A percentile compares a stretch with the other conserved stretches of the same genome.
Conservation (phyloP, 2,329 filamentous ascomycete species). For the Fusarium agapanthi region DNA sequence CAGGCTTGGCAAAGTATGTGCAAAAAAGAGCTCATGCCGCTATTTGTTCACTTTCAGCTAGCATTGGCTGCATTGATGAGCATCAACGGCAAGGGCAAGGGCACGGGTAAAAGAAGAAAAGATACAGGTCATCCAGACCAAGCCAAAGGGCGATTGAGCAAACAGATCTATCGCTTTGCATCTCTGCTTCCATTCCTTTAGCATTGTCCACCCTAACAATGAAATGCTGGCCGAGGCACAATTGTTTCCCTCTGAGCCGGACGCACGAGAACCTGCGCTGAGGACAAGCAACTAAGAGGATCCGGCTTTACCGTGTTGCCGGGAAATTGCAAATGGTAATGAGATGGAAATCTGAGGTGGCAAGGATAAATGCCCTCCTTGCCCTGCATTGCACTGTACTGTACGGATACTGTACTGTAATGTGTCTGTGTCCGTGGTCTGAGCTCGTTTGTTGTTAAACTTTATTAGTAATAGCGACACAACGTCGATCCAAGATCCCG, state of each 20-base stretch:
- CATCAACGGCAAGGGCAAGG: background rate
- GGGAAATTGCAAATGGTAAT: constrained; percentile 11
- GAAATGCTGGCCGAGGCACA: background rate
- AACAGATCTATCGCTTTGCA: background rate
- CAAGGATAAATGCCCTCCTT: background rate
- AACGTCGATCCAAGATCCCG: constrained; percentile 8
- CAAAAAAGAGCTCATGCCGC: background rate
- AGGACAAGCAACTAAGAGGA: background rate
- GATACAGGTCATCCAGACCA: background rate
- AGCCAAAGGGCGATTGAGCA: background rate
- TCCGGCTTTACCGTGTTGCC: constrained; percentile 7
- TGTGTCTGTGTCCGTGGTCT: background rate
- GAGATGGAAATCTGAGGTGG: background rate
- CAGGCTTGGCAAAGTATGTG: constrained; percentile 13
- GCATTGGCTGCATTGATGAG: background rate
- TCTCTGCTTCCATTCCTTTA: background rate
- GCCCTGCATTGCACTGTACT: background rate
- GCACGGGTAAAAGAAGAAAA: constrained; percentile 4
- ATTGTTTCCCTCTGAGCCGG: background rate
- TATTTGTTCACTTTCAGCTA: background rate
- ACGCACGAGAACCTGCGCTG: background rate
- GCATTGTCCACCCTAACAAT: background rate
- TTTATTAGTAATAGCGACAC: constrained; percentile 12
- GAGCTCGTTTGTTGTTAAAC: background rate
- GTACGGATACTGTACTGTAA: background rate